phyloP scores from a whole-genome alignment of 805 yeast species.

The Starmerella floris region DNA sequence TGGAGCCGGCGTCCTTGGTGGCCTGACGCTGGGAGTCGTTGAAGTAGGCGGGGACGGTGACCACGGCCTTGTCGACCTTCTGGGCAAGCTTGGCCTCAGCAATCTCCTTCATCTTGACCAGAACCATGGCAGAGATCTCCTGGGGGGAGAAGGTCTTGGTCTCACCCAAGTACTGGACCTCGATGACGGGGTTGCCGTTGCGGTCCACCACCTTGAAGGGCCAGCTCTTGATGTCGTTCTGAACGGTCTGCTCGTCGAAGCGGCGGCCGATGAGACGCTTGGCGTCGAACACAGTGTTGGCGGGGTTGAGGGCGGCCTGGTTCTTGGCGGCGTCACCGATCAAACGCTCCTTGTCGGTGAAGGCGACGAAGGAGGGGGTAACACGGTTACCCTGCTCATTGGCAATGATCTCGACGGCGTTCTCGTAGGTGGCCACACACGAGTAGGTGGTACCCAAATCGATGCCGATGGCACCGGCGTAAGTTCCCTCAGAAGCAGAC shows the following conservation, averaged over 20 bases:
- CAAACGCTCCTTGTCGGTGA: conserved; percentile 82
- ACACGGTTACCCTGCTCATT: conserved; percentile 98
- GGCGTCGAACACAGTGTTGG: conserved; percentile 74
- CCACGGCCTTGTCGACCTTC: conserved; percentile 69
- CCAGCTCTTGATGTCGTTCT: conserved; percentile 86
- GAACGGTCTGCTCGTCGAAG: conserved; percentile 69
- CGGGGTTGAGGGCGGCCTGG: conserved; percentile 89
- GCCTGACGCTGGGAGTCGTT: conserved; percentile 86
- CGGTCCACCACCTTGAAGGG: conserved; percentile 70
- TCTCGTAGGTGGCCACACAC: conserved; percentile 89
- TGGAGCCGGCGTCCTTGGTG: conserved; percentile 78
- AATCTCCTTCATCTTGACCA: conserved; percentile 74
- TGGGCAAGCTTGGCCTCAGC: conserved; percentile 75
- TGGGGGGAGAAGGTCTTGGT: conserved; percentile 81
- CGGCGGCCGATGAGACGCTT: conserved; percentile 91
- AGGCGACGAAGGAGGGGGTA: conserved; percentile 91
- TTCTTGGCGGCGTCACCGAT: conserved; percentile 97
- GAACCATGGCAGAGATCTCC: conserved; percentile 88
- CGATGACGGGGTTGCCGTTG: conserved; percentile 66
- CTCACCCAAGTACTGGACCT: conserved; percentile 75
- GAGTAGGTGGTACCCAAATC: conserved; percentile 95
- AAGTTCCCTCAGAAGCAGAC: conserved; percentile 66
- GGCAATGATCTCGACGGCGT: conserved; percentile 91
- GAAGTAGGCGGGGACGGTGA: conserved; percentile 80
- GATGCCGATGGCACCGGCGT: conserved; percentile 99